Percentiles rank a stretch among this genome's conserved stretches.
These are phyloP conservation scores for Cyclostephanos invisitatus DNA, from an alignment of 108 stramenopile genomes.

Conservation along the genomic window DNA sequence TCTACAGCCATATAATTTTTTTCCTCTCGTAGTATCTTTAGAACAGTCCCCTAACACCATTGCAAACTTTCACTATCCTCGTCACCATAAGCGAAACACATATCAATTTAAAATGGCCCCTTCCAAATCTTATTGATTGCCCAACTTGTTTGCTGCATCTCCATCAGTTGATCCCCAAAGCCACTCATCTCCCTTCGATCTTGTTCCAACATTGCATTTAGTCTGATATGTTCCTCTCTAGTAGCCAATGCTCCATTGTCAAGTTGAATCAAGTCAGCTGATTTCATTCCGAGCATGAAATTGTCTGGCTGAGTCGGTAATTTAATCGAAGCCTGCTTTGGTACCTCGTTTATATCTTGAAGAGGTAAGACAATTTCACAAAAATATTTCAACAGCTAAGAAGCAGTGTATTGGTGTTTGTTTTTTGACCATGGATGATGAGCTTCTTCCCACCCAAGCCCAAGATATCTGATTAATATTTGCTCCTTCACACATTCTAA, in stretches of 20 bases:
- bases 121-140: too few relatives aligned
- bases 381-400: background rate
- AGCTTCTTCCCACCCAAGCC: background rate
- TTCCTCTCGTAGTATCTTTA: too few relatives aligned
- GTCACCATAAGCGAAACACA: too few relatives aligned
- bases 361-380: background rate
- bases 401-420: background rate
- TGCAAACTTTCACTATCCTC: too few relatives aligned
- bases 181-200: background rate
- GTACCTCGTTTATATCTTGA: background rate
- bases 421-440: background rate
- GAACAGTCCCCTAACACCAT: too few relatives aligned
- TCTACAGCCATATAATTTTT: too few relatives aligned
- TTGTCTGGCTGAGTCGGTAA: background rate
- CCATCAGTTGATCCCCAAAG: constrained; percentile 3
- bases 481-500: constrained; percentile 3
- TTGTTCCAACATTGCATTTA: background rate
- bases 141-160: constrained; percentile 13
- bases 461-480: constrained; percentile 6
- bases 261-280: background rate
- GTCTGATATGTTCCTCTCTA: background rate
- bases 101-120: too few relatives aligned
- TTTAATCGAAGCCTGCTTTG: background rate
- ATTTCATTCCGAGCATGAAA: background rate
- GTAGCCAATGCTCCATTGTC: background rate